Conservation (phyloP, 768 basidiomycete genomes). For the Tulasnella sp. region DNA sequence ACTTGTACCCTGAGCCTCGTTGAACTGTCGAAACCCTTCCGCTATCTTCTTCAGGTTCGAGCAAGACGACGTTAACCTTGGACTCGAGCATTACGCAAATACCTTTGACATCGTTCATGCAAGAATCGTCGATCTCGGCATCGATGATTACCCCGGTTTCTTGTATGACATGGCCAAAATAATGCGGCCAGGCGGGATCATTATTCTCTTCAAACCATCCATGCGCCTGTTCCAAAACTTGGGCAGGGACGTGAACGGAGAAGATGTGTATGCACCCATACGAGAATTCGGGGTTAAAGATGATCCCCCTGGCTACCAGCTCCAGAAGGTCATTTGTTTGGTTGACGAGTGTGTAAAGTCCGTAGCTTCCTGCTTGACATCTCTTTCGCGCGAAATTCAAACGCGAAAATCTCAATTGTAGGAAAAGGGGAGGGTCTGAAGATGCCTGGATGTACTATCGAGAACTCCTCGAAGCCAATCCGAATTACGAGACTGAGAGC, state of each 20-base stretch:
- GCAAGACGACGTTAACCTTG: neutral
- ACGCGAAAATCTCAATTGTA: neutral
- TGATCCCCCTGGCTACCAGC: neutral
- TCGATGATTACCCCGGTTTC: conserved; percentile 22
- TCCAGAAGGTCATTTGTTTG: conserved; percentile 5
- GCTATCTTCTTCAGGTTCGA: conserved; percentile 8
- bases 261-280: neutral
- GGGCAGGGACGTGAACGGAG: neutral
- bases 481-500: conserved; percentile 6
- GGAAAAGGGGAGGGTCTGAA: conserved; percentile 11
- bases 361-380: neutral
- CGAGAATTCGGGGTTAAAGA: neutral
- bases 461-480: conserved; percentile 13
- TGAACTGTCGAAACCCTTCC: neutral
- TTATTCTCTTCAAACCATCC: conserved; percentile 6
- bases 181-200: conserved; percentile 10
- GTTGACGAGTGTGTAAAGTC: neutral
- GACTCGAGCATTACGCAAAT: neutral
- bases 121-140: conserved; percentile 1
- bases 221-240: neutral
- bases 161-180: conserved; percentile 16
- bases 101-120: conserved; percentile 20
- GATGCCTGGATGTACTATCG: conserved; percentile 10
- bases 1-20: neutral
- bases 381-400: neutral